Percentiles rank a stretch among this genome's conserved stretches.
These are phyloP conservation scores for Nemania serpens DNA, from an alignment of 2,329 filamentous ascomycete genomes.

Conservation along the genomic window DNA sequence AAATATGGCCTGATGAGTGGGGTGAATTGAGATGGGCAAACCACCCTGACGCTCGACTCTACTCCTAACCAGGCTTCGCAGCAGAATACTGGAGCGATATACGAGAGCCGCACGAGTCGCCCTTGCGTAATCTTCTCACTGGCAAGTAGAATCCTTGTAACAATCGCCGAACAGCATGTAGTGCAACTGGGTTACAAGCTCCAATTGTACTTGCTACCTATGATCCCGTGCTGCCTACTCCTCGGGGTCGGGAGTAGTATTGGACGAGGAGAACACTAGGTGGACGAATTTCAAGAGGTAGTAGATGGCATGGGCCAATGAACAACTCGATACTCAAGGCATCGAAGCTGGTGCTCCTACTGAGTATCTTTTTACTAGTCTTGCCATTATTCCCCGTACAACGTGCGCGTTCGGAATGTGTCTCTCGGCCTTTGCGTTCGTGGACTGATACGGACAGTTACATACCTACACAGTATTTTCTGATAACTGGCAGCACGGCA, in stretches of 20 bases:
- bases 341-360: neutral
- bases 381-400: neutral
- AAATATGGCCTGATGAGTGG: constrained; percentile 6
- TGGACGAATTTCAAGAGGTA: no score
- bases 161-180: neutral
- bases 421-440: no score
- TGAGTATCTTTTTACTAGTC: neutral
- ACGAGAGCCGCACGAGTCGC: neutral
- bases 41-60: neutral
- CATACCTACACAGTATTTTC: no score
- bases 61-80: neutral
- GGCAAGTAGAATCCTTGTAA: neutral
- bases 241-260: neutral
- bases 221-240: neutral
- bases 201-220: neutral
- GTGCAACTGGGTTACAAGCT: neutral
- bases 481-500: no score
- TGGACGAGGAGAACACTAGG: neutral
- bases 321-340: neutral
- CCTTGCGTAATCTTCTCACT: neutral
- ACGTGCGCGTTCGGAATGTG: neutral
- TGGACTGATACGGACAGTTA: no score
- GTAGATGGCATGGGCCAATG: neutral
- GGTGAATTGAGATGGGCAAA: neutral
- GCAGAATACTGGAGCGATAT: neutral